These are phyloP conservation scores for Inga leiocalycina DNA, from an alignment of 306 rosid genomes.

Conservation along the genomic window DNA sequence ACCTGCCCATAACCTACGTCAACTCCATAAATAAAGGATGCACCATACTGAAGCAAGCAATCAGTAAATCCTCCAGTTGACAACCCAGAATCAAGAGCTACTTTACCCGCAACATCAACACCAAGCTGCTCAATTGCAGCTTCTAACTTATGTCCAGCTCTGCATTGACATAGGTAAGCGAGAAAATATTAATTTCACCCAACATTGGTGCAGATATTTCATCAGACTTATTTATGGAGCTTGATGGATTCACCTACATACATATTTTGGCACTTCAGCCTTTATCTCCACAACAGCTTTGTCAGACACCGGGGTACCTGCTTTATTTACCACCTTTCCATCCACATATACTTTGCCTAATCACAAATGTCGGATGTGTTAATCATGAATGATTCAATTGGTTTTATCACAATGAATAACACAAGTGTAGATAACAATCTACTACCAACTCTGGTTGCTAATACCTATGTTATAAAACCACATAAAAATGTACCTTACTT, in stretches of 20 bases:
- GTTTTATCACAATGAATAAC: not conserved
- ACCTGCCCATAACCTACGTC: slow-evolving; percentile 99
- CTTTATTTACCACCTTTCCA: slow-evolving; percentile 81
- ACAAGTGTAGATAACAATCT: slow-evolving; percentile 1
- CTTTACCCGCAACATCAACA: slow-evolving; percentile 74
- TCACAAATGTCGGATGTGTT: slow-evolving; percentile 15
- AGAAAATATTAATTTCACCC: slow-evolving; percentile 25
- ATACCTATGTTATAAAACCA: slow-evolving; percentile 5
- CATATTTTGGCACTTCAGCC: slow-evolving; percentile 95
- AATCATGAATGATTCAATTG: not conserved
- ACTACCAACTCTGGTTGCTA: not conserved
- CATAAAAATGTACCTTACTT: not conserved
- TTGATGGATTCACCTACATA: slow-evolving; percentile 89
- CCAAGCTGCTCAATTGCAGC: slow-evolving; percentile 85
- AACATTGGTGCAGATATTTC: slow-evolving; percentile 12
- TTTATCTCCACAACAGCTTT: slow-evolving; percentile 75
- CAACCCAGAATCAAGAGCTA: slow-evolving; percentile 94
- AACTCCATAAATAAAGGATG: slow-evolving; percentile 85
- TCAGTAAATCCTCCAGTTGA: slow-evolving; percentile 97
- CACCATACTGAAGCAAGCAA: slow-evolving; percentile 92
- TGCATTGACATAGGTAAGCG: slow-evolving; percentile 31
- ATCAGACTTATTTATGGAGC: slow-evolving; percentile 15
- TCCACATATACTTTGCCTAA: slow-evolving; percentile 86
- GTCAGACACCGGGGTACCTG: slow-evolving; percentile 83
- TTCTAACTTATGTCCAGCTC: slow-evolving; percentile 96